Evolutionary conservation across 164 flowering plant species (phyloP), one percentile per base, ranked within the genome.

Genomic region (Stephania cephalantha): DNA sequence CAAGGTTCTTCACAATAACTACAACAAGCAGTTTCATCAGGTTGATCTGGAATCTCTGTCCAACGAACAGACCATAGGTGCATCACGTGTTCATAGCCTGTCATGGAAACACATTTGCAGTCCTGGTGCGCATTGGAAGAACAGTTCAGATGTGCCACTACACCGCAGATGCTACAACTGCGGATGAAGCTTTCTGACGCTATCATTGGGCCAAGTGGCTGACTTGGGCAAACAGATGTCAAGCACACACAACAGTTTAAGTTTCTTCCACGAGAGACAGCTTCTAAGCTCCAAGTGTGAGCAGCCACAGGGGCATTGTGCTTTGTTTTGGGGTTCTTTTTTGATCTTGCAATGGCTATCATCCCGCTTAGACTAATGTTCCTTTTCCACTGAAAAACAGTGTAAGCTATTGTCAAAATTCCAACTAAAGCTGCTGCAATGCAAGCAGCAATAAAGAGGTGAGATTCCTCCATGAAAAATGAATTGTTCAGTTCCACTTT

Each of bases 11-110:
- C 99, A 84, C 99, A 96, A 61, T 85, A 81, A 84, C 93, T 83
- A 75, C 99, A 96, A 58, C 80, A 90, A 48, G 95, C 87, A 67
- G 89, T 84, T 81, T 89, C 98, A 73, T 94, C 97, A 1, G 86
- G 85, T 79, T 86, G 94, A 84, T 96, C 98, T 12, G 89, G 80
- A 25, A 87, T 76, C 78, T 93, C 98, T 29, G 90, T 84, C 99
- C 99, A 92, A 46, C 88, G 82, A 73, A 93, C 89, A 76, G 95
- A 91, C 99, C 99, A 96, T 76, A 92, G 98, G 79, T 96, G 99
- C 75, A 92, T 68, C 74, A 91, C 88, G 73, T 92, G 83, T 29
- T 87, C 88, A 84, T 35, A 86, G 18, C 94, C 97, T 73, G 87
- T 61, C 97, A 93, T 92, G 64, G 97, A 93, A 3, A 89, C 89